Evolutionary conservation across 495 filamentous ascomycete genomes (phyloP), one percentile per base, ranked within the genome.

Genomic region (Parmelia sp.): DNA sequence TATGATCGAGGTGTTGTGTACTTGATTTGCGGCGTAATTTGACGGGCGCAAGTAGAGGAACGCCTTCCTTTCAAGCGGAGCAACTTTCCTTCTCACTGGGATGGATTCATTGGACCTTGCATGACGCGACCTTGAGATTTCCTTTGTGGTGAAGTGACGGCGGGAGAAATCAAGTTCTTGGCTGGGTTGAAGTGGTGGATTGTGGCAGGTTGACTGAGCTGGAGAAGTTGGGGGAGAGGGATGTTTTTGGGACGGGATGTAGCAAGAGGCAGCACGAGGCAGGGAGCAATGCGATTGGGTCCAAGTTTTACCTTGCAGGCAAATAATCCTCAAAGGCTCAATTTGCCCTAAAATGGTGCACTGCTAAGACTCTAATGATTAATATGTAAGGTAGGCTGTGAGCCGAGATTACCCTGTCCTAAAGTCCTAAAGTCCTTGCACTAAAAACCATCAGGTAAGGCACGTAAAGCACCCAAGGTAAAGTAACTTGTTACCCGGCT

Each of bases 21-120:
- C 19, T 57, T 40, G 61, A 63, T 63, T 56, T 63, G 51, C 61
- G 61, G 53, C 61, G 61, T 63, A 63, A 36, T 57, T 42, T 44
- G 39, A 31, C 51, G 17, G 51, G 55, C 61, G 61, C 61, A 63
- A 63, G 25, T 25, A 3, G 14, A 53, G 27, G 17, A 61, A 19
- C 15, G 11, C 35, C 10, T 21, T 31, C 51, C 27, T 25, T 57
- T 25, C 4, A 33, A 47, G 25, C 29, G 49, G 39, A 63, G 55
- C 39, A 42, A 33, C 27, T 44, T 57, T 36, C 55, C 6, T 57
- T 25, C n/a, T 25, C 47, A 63, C 61, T 31, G 53, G 21, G 29
- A 63, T 10, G 21, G 33, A n/a, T 10, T 3, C 17, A 11, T 57
- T 45, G 42, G 39, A 27, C 29, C 37, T 47, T 12, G 37, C 51